phyloP scores from a whole-genome alignment of 352 stramenopile genomes.

The Pythium vanterpoolii region DNA sequence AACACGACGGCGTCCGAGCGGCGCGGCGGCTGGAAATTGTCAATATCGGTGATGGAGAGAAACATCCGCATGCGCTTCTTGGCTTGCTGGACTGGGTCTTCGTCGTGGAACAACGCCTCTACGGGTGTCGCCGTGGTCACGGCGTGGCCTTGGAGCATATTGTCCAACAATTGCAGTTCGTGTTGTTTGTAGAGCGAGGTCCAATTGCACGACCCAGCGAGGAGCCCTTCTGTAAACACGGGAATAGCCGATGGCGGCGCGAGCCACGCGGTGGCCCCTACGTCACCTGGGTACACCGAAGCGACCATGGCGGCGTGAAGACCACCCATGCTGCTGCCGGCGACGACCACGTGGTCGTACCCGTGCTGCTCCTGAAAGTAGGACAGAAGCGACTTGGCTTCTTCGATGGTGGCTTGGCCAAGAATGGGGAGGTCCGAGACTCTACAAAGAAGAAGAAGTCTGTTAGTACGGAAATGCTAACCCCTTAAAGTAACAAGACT shows the following conservation, averaged over 20 bases:
- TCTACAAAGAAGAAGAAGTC: constrained; percentile 1
- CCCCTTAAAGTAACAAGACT: neutral
- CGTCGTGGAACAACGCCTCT: constrained; percentile 25
- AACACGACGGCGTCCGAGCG: constrained; percentile 72
- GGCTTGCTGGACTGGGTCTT: constrained; percentile 57
- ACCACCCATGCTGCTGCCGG: constrained; percentile 73
- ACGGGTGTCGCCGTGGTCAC: constrained; percentile 11
- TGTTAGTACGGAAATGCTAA: neutral
- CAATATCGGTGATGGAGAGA: constrained; percentile 79
- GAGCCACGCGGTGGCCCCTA: constrained; percentile 66
- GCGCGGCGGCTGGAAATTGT: constrained; percentile 67
- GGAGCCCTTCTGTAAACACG: constrained; percentile 70
- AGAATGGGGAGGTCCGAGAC: constrained; percentile 59
- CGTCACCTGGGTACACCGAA: constrained; percentile 63
- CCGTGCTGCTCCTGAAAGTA: constrained; percentile 50
- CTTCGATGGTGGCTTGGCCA: constrained; percentile 78
- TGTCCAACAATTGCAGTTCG: constrained; percentile 62
- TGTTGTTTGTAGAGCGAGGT: constrained; percentile 64
- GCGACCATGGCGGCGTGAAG: constrained; percentile 76
- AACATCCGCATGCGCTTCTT: constrained; percentile 80
- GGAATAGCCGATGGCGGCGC: constrained; percentile 64
- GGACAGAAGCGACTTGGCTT: constrained; percentile 72
- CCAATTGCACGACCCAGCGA: constrained; percentile 80
- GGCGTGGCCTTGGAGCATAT: constrained; percentile 44
- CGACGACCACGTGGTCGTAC: constrained; percentile 63